Evolutionary conservation across 2,329 filamentous ascomycete genomes (phyloP).

Genomic region (Neonectria magnoliae): DNA sequence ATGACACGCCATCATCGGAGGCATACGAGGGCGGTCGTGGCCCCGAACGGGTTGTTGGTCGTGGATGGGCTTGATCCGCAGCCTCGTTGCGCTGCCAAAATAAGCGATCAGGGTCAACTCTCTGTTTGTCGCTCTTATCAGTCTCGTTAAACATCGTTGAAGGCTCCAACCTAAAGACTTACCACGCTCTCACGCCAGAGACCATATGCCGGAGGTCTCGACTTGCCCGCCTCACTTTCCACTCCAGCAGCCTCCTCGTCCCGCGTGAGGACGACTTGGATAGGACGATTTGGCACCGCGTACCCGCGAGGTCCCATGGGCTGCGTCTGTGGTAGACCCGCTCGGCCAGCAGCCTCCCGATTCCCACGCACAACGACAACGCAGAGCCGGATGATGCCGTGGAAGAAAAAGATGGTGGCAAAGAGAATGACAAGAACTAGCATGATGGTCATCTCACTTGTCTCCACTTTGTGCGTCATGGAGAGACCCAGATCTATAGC

Average conservation of each 20-base stretch:
- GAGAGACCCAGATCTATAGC: constrained; percentile 78
- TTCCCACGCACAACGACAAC: constrained; percentile 68
- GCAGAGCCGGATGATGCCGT: constrained; percentile 78
- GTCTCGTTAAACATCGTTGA: background rate
- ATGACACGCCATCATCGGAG: constrained; percentile 78
- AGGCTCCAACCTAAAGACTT: constrained; percentile 50
- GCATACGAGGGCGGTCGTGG: constrained; percentile 77
- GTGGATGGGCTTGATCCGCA: constrained; percentile 37
- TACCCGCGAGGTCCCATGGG: constrained; percentile 70
- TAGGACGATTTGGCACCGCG: constrained; percentile 76
- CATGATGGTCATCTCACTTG: constrained; percentile 80
- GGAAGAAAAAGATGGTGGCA: constrained; percentile 81
- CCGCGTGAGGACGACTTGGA: constrained; percentile 77
- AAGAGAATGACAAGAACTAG: constrained; percentile 81
- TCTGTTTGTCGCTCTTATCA: constrained; percentile 52
- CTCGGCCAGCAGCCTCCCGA: constrained; percentile 36
- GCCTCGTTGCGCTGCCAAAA: constrained; percentile 78
- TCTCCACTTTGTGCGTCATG: constrained; percentile 70
- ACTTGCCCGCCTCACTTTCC: constrained; percentile 64
- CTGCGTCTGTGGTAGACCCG: constrained; percentile 52
- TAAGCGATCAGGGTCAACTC: constrained; percentile 82
- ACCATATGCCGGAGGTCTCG: constrained; percentile 84
- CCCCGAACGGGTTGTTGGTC: constrained; percentile 41
- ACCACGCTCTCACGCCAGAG: constrained; percentile 86
- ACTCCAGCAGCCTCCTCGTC: constrained; percentile 76